These are phyloP conservation scores for Dissophora ornata DNA, from an alignment of 192 early-diverging fungal species.

Conservation along the genomic window DNA sequence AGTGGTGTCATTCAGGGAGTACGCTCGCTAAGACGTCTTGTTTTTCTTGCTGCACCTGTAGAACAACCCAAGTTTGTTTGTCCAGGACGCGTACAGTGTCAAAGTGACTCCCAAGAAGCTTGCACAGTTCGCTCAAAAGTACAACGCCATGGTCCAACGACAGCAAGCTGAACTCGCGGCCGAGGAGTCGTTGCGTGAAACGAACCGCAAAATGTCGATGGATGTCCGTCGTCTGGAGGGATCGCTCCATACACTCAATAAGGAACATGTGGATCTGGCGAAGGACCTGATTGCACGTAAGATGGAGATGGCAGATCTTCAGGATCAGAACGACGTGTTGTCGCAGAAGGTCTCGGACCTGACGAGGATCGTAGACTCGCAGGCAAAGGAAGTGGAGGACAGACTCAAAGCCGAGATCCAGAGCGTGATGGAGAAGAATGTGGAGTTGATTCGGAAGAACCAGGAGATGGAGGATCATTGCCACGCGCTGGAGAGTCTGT, in stretches of 20 bases:
- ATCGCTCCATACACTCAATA: constrained; percentile 74
- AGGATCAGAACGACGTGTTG: constrained; percentile 69
- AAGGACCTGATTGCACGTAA: constrained; percentile 71
- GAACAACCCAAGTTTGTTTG: constrained; percentile 78
- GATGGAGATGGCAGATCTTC: constrained; percentile 64
- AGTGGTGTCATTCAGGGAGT: no score
- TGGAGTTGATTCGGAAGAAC: constrained; percentile 76
- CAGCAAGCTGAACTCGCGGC: constrained; percentile 79
- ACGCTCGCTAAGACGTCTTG: neutral
- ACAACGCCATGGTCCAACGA: constrained; percentile 58
- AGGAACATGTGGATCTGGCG: constrained; percentile 80
- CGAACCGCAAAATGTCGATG: constrained; percentile 75
- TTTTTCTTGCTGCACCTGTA: constrained; percentile 12
- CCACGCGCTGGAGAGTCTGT: constrained; percentile 74
- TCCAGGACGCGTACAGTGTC: constrained; percentile 85
- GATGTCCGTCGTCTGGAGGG: constrained; percentile 75
- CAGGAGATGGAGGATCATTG: constrained; percentile 71
- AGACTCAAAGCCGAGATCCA: constrained; percentile 80
- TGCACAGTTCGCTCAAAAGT: constrained; percentile 77
- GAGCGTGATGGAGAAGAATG: constrained; percentile 82
- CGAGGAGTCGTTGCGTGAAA: constrained; percentile 68
- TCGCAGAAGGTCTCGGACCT: constrained; percentile 69
- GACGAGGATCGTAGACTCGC: constrained; percentile 65
- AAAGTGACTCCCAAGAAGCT: constrained; percentile 76
- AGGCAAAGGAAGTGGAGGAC: constrained; percentile 72